Conservation (phyloP, 1,284 basidiomycete species). For the Wolfiporia cocos region DNA sequence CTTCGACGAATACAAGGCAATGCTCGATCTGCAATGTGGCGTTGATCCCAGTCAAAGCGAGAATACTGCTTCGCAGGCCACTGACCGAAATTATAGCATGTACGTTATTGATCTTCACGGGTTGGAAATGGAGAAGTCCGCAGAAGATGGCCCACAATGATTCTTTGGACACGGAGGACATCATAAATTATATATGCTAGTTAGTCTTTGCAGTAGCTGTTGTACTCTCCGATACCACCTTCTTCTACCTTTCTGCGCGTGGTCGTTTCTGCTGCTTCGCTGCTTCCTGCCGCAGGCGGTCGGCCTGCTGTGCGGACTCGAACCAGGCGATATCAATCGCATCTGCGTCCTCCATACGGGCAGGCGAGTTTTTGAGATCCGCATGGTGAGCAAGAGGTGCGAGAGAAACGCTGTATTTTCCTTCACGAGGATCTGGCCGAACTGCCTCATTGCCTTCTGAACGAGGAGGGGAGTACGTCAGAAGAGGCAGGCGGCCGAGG, state of each 20-base stretch:
- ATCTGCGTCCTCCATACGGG: slow-evolving; percentile 22
- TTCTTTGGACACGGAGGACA: background rate
- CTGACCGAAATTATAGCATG: slow-evolving; percentile 68
- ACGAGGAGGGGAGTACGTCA: slow-evolving; percentile 29
- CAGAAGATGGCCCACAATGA: slow-evolving; percentile 14
- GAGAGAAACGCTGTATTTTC: slow-evolving; percentile 1
- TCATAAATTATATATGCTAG: slow-evolving; percentile 16
- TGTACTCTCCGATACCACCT: slow-evolving; percentile 2
- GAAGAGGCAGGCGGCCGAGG: slow-evolving; percentile 48
- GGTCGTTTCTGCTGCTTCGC: slow-evolving; percentile 2
- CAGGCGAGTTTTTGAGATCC: slow-evolving; percentile 6
- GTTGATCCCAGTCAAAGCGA: slow-evolving; percentile 56
- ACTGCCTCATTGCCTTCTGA: background rate
- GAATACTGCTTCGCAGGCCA: slow-evolving; percentile 42
- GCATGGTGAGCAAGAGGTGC: slow-evolving; percentile 19
- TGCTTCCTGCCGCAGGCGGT: slow-evolving; percentile 2
- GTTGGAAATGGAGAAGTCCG: slow-evolving; percentile 58
- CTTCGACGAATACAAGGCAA: slow-evolving; percentile 89
- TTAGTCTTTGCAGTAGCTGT: slow-evolving; percentile 9
- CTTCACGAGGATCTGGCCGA: background rate
- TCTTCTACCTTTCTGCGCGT: slow-evolving; percentile 1
- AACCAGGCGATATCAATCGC: slow-evolving; percentile 31
- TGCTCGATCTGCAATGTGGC: slow-evolving; percentile 85
- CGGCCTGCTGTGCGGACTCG: slow-evolving; percentile 13
- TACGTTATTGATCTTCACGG: slow-evolving; percentile 81